Evolutionary conservation across 352 stramenopile species (phyloP), one percentile per base, ranked within the genome.

Genomic region (Globisporangium solare): DNA sequence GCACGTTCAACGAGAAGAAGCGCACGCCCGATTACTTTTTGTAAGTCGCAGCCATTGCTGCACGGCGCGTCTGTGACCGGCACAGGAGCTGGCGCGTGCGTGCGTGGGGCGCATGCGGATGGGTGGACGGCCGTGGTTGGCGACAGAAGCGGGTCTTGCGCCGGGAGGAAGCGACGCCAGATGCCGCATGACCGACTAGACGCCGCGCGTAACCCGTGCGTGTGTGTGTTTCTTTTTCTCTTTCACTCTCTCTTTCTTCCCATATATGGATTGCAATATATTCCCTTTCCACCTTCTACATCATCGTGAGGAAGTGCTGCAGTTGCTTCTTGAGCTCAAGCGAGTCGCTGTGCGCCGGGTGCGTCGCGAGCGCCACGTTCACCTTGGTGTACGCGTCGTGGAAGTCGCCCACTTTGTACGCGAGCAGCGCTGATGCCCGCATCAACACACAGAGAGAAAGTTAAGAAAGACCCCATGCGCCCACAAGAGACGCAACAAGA

Each of bases 21-120:
- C 86, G 86, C 66, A 93, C 88, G 65, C 88, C 88, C 20, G 88
- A 97, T 70, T 97, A 97, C 77, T 97, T 97, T 66, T 71, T 97
- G 69, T 97, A 95, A 64, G 5, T 5, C 24, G 24, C 24, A 2
- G 57, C 56, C 39, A n/a, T n/a, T n/a, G 32, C 22, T 12, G 18
- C 15, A 21, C 43, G 5, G n/a, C 20, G 14, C 39, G 41, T 24
- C 40, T 56, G 24, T 20, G 31, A 56, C 35, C 15, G 47, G 39
- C 48, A 52, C 20, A 35, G 27, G 27, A 35, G 2, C 27, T 1
- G 27, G 27, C 5, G 27, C 27, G 27, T 1, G 27, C 5, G 24
- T 39, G 21, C 20, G 22, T 48, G 37, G 20, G n/a, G 11, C 37
- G 18, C 4, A 43, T 14, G 42, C 45, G 64, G 47, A 58, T 39